Evolutionary conservation across 345 rosid genomes (phyloP), one percentile per base, ranked within the genome.

Genomic region (Clausena lansium): DNA sequence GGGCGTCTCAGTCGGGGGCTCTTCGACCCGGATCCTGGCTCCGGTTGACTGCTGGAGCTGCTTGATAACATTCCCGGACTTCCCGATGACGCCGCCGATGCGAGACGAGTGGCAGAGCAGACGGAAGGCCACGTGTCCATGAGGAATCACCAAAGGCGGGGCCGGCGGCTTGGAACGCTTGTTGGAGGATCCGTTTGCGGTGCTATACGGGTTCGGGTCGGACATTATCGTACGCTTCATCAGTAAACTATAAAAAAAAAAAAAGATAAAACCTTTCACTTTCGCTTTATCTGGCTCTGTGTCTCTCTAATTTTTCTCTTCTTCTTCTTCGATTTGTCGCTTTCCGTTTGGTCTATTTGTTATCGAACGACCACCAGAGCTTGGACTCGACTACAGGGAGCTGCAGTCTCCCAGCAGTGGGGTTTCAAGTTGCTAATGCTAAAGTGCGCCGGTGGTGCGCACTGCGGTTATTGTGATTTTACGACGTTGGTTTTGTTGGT

Each of bases 41-140:
- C 92, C 94, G 30, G 92, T 93, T 65, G 83, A 79, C 72, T 86
- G 91, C 81, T 91, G 97, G 8, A 95, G 93, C 80, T 88, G 91
- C 84, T 93, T 95, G 87, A 95, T 91, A 58, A 92, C 81, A 75
- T 41, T 82, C 24, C 98, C 98, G 15, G 95, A 87, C 87, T 89
- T 95, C 0, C 98, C 98, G 24, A 95, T 95, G 59, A 95, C 85
- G 45, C 98, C 97, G 3, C 98, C 98, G 60, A 95, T 84, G 19
- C 90, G 90, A 1, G 95, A 89, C 17, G 84, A 76, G 71, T 89
- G 93, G 71, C 95, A 92, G 22, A 93, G 91, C 66, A 93, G 83
- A 41, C 97, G 92, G 83, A 95, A 92, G 32, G 86, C 77, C 19
- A 83, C 93, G 82, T 91, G 91, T 1, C 91, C 93, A 5, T 83